Conservation (phyloP, 495 filamentous ascomycete genomes). For the Darksidea phi region DNA sequence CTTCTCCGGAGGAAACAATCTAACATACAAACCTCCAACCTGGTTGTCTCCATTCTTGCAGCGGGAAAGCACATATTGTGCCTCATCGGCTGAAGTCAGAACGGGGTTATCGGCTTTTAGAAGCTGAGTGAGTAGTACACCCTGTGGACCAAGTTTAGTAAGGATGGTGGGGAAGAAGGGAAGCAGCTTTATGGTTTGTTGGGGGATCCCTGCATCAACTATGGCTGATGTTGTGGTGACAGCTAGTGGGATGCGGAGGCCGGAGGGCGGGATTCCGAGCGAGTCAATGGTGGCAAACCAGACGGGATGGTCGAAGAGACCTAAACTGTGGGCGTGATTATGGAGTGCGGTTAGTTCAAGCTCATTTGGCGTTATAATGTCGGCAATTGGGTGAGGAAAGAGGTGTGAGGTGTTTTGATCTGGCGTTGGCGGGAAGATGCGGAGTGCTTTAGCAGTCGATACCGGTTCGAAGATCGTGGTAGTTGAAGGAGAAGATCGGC, state of each 20-base stretch:
- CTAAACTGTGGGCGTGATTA: slow-evolving; percentile 57
- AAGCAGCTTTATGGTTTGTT: slow-evolving; percentile 78
- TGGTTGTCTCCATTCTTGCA: slow-evolving; percentile 44
- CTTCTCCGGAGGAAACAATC: slow-evolving; percentile 69
- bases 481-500: slow-evolving; percentile 49
- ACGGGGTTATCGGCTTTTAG: slow-evolving; percentile 62
- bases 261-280: slow-evolving; percentile 63
- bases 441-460: slow-evolving; percentile 69
- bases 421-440: slow-evolving; percentile 54
- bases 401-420: slow-evolving; percentile 37
- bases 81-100: slow-evolving; percentile 58
- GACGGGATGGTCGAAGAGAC: slow-evolving; percentile 61
- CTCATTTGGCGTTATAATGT: slow-evolving; percentile 78
- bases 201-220: slow-evolving; percentile 78
- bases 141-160: slow-evolving; percentile 76
- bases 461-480: slow-evolving; percentile 88
- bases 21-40: slow-evolving; percentile 84
- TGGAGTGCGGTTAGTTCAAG: slow-evolving; percentile 79
- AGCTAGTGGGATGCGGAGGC: slow-evolving; percentile 63
- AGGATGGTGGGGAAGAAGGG: slow-evolving; percentile 82
- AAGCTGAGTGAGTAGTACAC: slow-evolving; percentile 75
- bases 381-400: slow-evolving; percentile 62
- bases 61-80: slow-evolving; percentile 68
- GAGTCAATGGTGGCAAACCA: slow-evolving; percentile 82
- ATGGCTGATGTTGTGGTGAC: slow-evolving; percentile 57